Conservation (phyloP, 345 rosid species). For the Populus simonii region DNA sequence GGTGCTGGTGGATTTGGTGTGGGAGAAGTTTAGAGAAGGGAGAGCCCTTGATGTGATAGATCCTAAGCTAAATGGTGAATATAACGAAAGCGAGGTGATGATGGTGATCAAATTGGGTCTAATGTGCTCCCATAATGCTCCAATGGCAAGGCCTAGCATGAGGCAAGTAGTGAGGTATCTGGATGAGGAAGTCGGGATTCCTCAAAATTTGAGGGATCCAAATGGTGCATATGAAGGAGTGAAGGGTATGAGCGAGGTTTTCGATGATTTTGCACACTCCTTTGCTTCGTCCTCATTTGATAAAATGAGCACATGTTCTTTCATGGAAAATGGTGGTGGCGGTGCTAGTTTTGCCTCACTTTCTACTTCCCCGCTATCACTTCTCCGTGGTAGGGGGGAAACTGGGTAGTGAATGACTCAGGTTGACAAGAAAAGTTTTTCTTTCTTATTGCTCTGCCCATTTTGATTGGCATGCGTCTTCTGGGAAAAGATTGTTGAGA, state of each 20-base stretch:
- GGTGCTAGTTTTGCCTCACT: conserved; percentile 25
- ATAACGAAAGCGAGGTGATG: conserved; percentile 2
- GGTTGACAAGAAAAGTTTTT: background rate
- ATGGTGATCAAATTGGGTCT: conserved; percentile 22
- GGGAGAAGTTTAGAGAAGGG: conserved; percentile 14
- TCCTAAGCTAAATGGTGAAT: conserved; percentile 1
- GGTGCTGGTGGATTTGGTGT: conserved; percentile 25
- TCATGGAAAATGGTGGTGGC: conserved; percentile 17
- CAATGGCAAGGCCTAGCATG: conserved; percentile 17
- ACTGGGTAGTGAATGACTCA: background rate
- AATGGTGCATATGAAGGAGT: background rate
- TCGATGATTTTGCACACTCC: conserved; percentile 32
- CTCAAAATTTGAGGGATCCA: conserved; percentile 8
- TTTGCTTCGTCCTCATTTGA: conserved; percentile 39
- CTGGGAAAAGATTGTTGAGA: background rate
- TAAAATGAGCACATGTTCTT: conserved; percentile 23
- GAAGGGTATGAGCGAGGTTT: conserved; percentile 18
- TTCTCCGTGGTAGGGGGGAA: conserved; percentile 14
- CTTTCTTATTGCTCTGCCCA: no score
- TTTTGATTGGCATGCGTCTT: background rate
- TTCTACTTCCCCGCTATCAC: conserved; percentile 38
- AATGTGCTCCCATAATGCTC: conserved; percentile 14
- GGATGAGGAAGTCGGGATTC: conserved; percentile 13
- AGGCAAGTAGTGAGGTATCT: conserved; percentile 20
- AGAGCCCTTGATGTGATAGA: conserved; percentile 18